phyloP scores from a whole-genome alignment of 352 stramenopile species.

The Thraustochytrium sp. region DNA sequence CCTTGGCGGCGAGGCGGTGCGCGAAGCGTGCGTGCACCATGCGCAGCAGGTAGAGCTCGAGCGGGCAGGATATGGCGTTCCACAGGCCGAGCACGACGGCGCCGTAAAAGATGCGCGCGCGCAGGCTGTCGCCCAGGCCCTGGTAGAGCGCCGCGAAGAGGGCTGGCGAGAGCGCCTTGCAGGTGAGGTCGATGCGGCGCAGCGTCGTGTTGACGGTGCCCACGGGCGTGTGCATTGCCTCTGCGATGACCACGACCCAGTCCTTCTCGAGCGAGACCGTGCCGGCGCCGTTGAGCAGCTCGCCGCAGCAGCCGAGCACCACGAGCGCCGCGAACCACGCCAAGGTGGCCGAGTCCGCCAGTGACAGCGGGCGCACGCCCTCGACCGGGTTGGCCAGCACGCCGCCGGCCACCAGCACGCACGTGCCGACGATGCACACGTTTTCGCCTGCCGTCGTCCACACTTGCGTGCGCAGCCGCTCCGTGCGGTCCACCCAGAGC shows the following conservation, averaged over 20 bases:
- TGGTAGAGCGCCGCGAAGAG: conserved; percentile 62
- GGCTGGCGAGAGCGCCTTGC: conserved; percentile 66
- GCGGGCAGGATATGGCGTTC: conserved; percentile 67
- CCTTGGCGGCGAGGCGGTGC: neutral
- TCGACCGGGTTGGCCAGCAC: conserved; percentile 38
- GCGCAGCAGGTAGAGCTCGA: conserved; percentile 65
- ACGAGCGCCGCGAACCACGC: conserved; percentile 51
- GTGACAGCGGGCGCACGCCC: neutral
- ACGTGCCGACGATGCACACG: conserved; percentile 65
- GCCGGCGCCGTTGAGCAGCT: conserved; percentile 67
- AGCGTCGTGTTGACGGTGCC: conserved; percentile 67
- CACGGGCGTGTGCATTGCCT: conserved; percentile 55
- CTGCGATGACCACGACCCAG: conserved; percentile 73
- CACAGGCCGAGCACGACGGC: conserved; percentile 63
- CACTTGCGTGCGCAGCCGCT: conserved; percentile 65
- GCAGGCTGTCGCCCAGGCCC: conserved; percentile 57
- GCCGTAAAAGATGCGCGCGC: conserved; percentile 58
- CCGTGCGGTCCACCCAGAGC: conserved; percentile 60
- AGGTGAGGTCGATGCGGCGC: conserved; percentile 69
- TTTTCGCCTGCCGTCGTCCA: conserved; percentile 68
- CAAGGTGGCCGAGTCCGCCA: conserved; percentile 43
- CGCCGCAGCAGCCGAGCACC: conserved; percentile 63
- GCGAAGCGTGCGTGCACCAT: conserved; percentile 10
- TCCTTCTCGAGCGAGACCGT: conserved; percentile 71
- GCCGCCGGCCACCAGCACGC: conserved; percentile 60